Percentiles rank a stretch among this genome's conserved stretches.
Evolutionary conservation across 768 basidiomycete genomes (phyloP).

Genomic region (Leccinum aurantiacum): DNA sequence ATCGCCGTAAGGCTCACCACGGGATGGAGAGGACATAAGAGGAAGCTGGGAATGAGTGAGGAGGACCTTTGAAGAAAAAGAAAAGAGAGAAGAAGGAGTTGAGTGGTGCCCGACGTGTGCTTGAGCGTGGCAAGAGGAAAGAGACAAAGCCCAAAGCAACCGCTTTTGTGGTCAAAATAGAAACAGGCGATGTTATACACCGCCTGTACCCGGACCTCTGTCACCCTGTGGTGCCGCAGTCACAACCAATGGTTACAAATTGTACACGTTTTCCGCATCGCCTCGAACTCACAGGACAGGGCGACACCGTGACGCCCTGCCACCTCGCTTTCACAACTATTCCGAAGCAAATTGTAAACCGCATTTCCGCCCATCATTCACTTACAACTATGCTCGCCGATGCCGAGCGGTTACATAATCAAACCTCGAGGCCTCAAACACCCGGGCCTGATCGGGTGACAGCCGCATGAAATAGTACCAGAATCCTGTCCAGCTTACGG

Average conservation of each 20-base stretch:
- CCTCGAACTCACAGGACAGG: neutral
- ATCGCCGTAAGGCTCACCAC: conserved; percentile 47
- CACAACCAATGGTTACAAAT: neutral
- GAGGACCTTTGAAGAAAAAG: conserved; percentile 6
- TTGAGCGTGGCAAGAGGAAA: conserved; percentile 3
- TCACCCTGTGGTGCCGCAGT: conserved; percentile 17
- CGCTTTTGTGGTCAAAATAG: conserved; percentile 29
- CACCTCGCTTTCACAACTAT: neutral
- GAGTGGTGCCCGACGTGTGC: neutral
- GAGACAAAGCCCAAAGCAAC: conserved; percentile 20
- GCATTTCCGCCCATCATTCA: neutral
- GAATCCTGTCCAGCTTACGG: neutral
- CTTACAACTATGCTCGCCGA: no score
- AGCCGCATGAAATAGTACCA: no score
- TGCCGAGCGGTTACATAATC: neutral
- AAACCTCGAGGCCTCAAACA: neutral
- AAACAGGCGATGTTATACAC: conserved; percentile 38
- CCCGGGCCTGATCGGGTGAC: no score
- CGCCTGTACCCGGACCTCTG: conserved; percentile 29
- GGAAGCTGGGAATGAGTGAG: neutral
- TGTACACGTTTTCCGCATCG: neutral
- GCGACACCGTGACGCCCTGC: neutral
- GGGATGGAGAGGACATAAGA: conserved; percentile 31
- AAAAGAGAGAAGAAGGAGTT: neutral
- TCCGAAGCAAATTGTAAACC: neutral